Percentiles rank a stretch among this genome's conserved stretches.
These are phyloP conservation scores for Kingdonia uniflora DNA, from an alignment of 164 flowering plant species.

Conservation along the genomic window DNA sequence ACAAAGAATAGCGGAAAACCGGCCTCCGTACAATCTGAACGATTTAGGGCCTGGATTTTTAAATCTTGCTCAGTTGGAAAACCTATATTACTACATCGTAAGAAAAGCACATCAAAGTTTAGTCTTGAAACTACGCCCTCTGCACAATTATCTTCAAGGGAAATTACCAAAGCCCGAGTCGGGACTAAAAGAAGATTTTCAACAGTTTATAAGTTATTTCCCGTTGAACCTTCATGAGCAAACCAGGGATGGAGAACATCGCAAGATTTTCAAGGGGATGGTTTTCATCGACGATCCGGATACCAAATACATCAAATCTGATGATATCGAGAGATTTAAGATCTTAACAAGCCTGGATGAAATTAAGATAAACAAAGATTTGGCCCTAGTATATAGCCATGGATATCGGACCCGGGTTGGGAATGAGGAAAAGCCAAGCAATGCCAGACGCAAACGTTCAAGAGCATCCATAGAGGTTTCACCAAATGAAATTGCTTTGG, in stretches of 20 bases:
- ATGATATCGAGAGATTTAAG: not conserved
- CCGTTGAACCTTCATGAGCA: not conserved
- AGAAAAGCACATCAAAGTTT: not conserved
- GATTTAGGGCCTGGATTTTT: not conserved
- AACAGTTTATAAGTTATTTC: not conserved
- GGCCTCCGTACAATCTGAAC: not conserved
- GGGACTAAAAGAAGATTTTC: not conserved
- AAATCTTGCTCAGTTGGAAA: not conserved
- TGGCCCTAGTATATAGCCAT: too few relatives aligned
- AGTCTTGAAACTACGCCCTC: not conserved
- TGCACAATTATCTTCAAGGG: not conserved
- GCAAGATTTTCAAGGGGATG: not conserved
- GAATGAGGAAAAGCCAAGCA: too few relatives aligned
- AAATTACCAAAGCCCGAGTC: not conserved
- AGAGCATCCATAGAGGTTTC: too few relatives aligned
- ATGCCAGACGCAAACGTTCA: too few relatives aligned
- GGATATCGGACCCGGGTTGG: too few relatives aligned
- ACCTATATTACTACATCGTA: not conserved
- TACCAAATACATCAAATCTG: not conserved
- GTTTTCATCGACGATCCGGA: not conserved
- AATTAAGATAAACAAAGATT: not conserved
- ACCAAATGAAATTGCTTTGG: too few relatives aligned
- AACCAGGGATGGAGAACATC: not conserved
- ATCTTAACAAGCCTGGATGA: not conserved
- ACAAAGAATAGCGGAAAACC: not conserved